A percentile compares a stretch with the other conserved stretches of the same genome.
Conservation (phyloP, 2,329 filamentous ascomycete species). For the Beauveria sp. region DNA sequence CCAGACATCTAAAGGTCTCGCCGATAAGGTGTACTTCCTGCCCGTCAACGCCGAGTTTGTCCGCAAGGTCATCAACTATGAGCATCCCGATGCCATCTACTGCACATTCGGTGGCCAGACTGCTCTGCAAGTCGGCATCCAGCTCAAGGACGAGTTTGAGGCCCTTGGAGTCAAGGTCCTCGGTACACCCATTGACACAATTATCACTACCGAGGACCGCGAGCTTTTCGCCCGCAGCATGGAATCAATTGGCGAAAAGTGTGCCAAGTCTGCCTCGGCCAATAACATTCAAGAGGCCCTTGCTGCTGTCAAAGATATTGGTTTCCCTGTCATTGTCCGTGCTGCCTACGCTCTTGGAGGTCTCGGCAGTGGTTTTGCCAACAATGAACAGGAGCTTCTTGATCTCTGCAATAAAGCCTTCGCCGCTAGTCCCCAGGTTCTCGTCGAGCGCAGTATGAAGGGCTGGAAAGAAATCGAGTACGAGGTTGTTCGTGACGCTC, state of each 20-base stretch:
- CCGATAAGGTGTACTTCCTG: conserved; percentile 98
- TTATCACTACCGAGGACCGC: conserved; percentile 96
- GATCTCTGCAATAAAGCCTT: conserved; percentile 93
- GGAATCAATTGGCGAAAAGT: conserved; percentile 97
- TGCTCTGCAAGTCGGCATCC: conserved; percentile 90
- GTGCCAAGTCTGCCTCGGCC: conserved; percentile 92
- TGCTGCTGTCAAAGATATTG: conserved; percentile 80
- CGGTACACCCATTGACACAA: conserved; percentile 93
- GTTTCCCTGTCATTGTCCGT: conserved; percentile 93
- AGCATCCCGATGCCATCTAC: conserved; percentile 93
- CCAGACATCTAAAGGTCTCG: conserved; percentile 93
- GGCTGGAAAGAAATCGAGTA: conserved; percentile 99
- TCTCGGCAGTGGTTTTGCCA: conserved; percentile 89
- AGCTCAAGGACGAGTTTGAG: conserved; percentile 96
- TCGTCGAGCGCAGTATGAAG: conserved; percentile 98
- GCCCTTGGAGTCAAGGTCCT: conserved; percentile 85
- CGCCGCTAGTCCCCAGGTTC: conserved; percentile 86
- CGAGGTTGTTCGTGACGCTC: conserved; percentile 89
- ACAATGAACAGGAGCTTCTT: conserved; percentile 73
- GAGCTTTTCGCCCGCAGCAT: conserved; percentile 96
- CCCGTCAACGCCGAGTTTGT: conserved; percentile 96
- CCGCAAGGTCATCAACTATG: conserved; percentile 91
- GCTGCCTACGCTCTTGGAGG: conserved; percentile 94
- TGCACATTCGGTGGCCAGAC: conserved; percentile 97
- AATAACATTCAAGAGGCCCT: conserved; percentile 83